Base-by-base conservation (phyloP, 2,329 filamentous ascomycete species). In the Hortaea sp. region DNA sequence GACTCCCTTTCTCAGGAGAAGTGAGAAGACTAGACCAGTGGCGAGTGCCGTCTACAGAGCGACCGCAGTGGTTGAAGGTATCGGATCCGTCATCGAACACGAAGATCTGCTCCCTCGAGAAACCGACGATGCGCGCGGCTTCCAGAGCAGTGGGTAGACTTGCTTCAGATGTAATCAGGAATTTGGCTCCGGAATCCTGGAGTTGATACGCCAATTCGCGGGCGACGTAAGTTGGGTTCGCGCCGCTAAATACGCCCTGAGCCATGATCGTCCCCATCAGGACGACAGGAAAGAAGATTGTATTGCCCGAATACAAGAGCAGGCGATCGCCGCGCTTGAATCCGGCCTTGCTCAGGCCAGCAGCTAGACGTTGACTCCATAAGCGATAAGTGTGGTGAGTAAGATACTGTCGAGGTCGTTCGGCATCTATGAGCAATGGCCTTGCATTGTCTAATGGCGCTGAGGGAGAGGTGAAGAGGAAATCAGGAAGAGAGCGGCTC, bases 151-250 rank as follows among this genome's bases (percentile, higher is more conserved):
- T 78, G 7, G 78, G 72, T 20, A 88, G 65, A 12, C 44, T 47
- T 0, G 59, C 69, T 32, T 78, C 75, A 0, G 80, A 75, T n/a
- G 78, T 76, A 45, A 92, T 67, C 47, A 92, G 66, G 57, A 84
- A 82, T 5, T 65, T 74, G 0, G 85, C 81, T 0, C 76, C 81
- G 46, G 81, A 82, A 62, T 90, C 84, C 42, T 77, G 72, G 32
- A 92, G 69, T 63, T 92, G 87, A 62, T 85, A 83, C 5, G 80
- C 82, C 40, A 94, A 65, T 64, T 92, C 86, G 13, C 84, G 70
- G 0, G 78, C 69, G 0, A 85, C 80, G 54, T 80, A 88, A 5
- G 72, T 73, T 0, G 84, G 83, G 50, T 87, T 88, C 1, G 83
- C 83, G 28, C 84, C 85, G 0, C 81, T 84, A 67, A 90, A 90